These are phyloP conservation scores for Pseudogymnoascus sp. DNA, from an alignment of 2,329 filamentous ascomycete genomes.

Conservation along the genomic window DNA sequence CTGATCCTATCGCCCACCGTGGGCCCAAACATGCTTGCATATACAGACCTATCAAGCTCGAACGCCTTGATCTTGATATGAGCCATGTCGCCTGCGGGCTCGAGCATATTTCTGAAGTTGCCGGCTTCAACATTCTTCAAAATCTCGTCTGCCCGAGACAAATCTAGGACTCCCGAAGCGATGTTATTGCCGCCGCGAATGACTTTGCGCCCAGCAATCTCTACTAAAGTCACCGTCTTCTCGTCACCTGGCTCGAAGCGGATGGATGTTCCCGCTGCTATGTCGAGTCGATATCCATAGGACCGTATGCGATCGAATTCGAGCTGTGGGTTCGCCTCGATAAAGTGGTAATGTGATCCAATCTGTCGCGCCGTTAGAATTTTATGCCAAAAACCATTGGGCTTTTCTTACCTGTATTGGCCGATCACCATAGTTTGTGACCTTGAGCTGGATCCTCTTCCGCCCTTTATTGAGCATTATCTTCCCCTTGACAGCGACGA, in stretches of 20 bases:
- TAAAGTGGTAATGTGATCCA: conserved; percentile 92
- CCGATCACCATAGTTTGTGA: conserved; percentile 80
- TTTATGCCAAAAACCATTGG: background rate
- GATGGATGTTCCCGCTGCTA: conserved; percentile 82
- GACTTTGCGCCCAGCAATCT: conserved; percentile 71
- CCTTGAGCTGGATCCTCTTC: conserved; percentile 61
- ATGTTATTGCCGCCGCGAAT: conserved; percentile 80
- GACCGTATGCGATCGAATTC: conserved; percentile 76
- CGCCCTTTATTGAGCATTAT: conserved; percentile 67
- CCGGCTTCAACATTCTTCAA: conserved; percentile 56
- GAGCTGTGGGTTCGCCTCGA: conserved; percentile 85
- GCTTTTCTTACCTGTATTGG: conserved; percentile 63
- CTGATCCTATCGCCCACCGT: conserved; percentile 80
- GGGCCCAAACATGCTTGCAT: conserved; percentile 84
- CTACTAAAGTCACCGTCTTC: conserved; percentile 81
- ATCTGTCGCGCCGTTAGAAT: conserved; percentile 37
- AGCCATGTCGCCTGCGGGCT: conserved; percentile 45
- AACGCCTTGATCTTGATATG: conserved; percentile 52
- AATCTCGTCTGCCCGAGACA: conserved; percentile 55
- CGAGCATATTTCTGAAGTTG: conserved; percentile 69
- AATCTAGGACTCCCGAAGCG: conserved; percentile 63
- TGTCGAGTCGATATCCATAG: conserved; percentile 81
- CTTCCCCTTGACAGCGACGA: conserved; percentile 60
- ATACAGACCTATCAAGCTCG: conserved; percentile 68
- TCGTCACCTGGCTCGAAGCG: conserved; percentile 90